Evolutionary conservation across 345 rosid genomes (phyloP).

Genomic region (Ceriops zippeliana): DNA sequence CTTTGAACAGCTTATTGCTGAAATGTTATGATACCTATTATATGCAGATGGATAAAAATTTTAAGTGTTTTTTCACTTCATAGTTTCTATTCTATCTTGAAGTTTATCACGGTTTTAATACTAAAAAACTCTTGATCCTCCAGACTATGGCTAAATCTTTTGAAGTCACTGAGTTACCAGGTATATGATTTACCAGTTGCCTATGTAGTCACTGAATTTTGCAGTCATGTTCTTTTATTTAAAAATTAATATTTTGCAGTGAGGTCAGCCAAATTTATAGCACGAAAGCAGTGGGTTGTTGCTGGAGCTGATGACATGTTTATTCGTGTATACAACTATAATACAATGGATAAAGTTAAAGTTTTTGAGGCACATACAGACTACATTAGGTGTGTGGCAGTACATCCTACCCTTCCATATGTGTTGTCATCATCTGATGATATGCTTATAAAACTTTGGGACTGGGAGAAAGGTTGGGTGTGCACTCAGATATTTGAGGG

Average conservation of each 20-base stretch:
- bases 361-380: constrained; percentile 97
- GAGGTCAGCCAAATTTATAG: constrained; percentile 87
- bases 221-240: neutral
- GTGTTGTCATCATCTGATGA: constrained; percentile 97
- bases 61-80: too few species aligned
- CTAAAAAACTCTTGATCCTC: neutral
- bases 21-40: neutral
- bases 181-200: constrained; percentile 26
- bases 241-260: constrained; percentile 44
- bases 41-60: neutral
- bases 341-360: constrained; percentile 86
- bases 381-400: constrained; percentile 88
- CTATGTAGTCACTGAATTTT: neutral
- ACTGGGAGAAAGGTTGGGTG: constrained; percentile 98
- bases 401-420: constrained; percentile 89
- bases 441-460: constrained; percentile 99
- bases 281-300: constrained; percentile 87
- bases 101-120: neutral
- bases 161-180: constrained; percentile 88
- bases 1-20: too few species aligned
- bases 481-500: constrained; percentile 94
- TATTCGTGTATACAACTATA: constrained; percentile 86
- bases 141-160: constrained; percentile 85
- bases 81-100: neutral
- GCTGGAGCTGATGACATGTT: constrained; percentile 94